Percentiles rank a stretch among this genome's conserved stretches.
phyloP scores from a whole-genome alignment of 1,139 yeast species.

The Spencermartinsiella ligniputridi region DNA sequence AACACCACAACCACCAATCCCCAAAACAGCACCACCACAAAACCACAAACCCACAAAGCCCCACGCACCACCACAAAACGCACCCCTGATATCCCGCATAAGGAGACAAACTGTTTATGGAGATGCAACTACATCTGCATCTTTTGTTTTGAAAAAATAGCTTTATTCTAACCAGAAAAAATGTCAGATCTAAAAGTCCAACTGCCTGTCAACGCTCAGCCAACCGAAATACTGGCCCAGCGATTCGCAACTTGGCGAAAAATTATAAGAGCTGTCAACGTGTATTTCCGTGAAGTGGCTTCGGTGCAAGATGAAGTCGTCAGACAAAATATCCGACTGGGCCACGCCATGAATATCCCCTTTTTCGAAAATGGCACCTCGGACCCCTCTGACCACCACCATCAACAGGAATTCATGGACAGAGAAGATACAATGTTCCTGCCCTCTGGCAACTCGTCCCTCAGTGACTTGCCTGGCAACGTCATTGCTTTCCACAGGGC shows the following conservation, averaged over 20 bases:
- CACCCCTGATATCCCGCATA: no score
- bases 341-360: conserved; percentile 69
- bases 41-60: no score
- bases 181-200: conserved; percentile 4
- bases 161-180: no score
- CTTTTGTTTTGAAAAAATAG: no score
- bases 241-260: conserved; percentile 86
- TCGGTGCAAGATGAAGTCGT: conserved; percentile 84
- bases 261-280: conserved; percentile 67
- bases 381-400: conserved; percentile 10
- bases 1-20: no score
- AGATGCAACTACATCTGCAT: no score
- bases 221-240: conserved; percentile 80
- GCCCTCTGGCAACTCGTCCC: conserved; percentile 75
- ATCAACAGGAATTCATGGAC: conserved; percentile 12
- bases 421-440: conserved; percentile 51
- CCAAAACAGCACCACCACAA: no score
- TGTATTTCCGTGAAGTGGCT: conserved; percentile 73
- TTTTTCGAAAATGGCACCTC: conserved; percentile 36
- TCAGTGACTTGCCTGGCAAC: conserved; percentile 76
- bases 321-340: conserved; percentile 74
- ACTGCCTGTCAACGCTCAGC: conserved; percentile 57
- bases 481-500: conserved; percentile 70
- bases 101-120: no score
- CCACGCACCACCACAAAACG: no score